phyloP scores from a whole-genome alignment of 768 basidiomycete genomes.

The Cubamyces lactineus region DNA sequence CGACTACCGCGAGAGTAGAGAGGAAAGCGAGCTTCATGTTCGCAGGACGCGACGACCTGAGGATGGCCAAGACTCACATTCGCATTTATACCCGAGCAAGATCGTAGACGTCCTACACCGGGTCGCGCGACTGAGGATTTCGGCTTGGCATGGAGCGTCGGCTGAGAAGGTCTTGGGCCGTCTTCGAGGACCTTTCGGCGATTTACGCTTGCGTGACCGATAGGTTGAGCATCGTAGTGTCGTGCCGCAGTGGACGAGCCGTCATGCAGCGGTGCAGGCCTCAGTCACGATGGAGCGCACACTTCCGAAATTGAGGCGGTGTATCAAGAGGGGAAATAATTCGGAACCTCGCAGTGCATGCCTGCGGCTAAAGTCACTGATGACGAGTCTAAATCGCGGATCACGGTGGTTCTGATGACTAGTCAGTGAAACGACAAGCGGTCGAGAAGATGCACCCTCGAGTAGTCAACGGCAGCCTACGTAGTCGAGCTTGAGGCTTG shows the following conservation, averaged over 20 bases:
- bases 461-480: too few species aligned
- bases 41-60: conserved; percentile 5
- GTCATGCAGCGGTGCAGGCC: background rate
- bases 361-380: background rate
- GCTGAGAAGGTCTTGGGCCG: background rate
- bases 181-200: conserved; percentile 1
- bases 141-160: conserved; percentile 5
- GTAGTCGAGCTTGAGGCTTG: too few species aligned
- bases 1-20: conserved; percentile 39
- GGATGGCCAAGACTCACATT: background rate
- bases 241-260: background rate
- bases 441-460: too few species aligned
- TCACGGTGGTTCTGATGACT: background rate
- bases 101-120: too few species aligned
- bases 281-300: conserved; percentile 14
- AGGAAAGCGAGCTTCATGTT: conserved; percentile 42
- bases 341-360: conserved; percentile 1
- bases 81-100: conserved; percentile 10
- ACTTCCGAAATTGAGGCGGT: conserved; percentile 22
- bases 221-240: background rate
- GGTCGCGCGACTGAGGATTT: background rate
- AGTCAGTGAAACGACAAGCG: too few species aligned
- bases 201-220: conserved; percentile 18
- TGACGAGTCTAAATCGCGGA: background rate
- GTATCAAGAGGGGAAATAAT: conserved; percentile 13